These are phyloP conservation scores for Lactifluus hygrophoroides DNA, from an alignment of 768 basidiomycete genomes.

Conservation along the genomic window DNA sequence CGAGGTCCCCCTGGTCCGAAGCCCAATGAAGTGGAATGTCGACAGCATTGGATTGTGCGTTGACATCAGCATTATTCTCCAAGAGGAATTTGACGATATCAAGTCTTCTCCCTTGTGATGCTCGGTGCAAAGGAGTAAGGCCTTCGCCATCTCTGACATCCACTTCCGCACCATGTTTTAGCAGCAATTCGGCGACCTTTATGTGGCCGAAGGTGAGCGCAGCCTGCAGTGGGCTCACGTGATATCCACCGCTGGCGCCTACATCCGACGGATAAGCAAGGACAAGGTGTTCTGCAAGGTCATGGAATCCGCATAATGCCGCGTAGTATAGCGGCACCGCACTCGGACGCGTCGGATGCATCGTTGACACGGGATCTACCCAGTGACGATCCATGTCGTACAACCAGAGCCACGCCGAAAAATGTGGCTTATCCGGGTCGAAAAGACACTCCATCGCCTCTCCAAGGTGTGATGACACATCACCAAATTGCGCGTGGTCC, in stretches of 20 bases:
- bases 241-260: not conserved
- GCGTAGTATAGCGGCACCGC: constrained; percentile 1
- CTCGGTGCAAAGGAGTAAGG: not conserved
- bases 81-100: not conserved
- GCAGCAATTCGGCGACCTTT: not conserved
- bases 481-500: not conserved
- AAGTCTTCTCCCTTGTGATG: not conserved
- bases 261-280: not conserved
- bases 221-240: not conserved
- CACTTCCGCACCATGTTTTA: not conserved
- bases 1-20: not conserved
- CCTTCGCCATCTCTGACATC: not conserved
- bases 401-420: constrained; percentile 7
- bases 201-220: not conserved
- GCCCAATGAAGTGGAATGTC: not conserved
- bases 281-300: not conserved
- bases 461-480: not conserved
- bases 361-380: not conserved
- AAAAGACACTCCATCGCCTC: not conserved
- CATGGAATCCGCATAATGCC: not conserved
- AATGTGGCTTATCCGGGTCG: not conserved
- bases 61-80: not conserved
- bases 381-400: not conserved
- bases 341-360: not conserved
- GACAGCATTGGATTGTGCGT: not conserved